A percentile compares a stretch with the other conserved stretches of the same genome.
These are phyloP conservation scores for Tricholomella constricta DNA, from an alignment of 768 basidiomycete species.

Conservation along the genomic window DNA sequence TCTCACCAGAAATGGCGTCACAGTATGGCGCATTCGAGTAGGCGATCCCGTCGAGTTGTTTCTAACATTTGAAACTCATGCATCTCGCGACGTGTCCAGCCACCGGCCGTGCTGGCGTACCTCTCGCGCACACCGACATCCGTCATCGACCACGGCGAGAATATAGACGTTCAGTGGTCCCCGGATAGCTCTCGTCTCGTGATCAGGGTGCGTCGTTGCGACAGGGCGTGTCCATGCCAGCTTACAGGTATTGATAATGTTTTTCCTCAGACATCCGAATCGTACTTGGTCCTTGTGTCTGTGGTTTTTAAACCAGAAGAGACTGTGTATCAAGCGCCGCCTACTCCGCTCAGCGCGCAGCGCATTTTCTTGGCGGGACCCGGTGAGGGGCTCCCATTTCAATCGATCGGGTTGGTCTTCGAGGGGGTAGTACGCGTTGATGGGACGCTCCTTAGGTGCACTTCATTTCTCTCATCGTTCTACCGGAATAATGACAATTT, in stretches of 20 bases:
- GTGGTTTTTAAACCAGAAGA: constrained; percentile 60
- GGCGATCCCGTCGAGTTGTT: constrained; percentile 26
- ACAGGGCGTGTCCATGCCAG: not conserved
- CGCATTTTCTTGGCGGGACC: constrained; percentile 76
- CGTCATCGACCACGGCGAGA: constrained; percentile 82
- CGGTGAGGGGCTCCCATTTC: constrained; percentile 75
- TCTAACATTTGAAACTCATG: constrained; percentile 1
- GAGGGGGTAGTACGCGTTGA: constrained; percentile 84
- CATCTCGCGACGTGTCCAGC: constrained; percentile 41
- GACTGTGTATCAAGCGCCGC: constrained; percentile 54
- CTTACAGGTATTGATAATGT: not conserved
- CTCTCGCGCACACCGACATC: constrained; percentile 78
- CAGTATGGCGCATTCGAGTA: constrained; percentile 84
- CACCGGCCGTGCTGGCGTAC: constrained; percentile 69
- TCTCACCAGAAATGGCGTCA: constrained; percentile 68
- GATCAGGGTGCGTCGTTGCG: constrained; percentile 61
- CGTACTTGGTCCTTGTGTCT: constrained; percentile 75
- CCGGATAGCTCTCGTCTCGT: constrained; percentile 79
- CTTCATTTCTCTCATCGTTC: not conserved
- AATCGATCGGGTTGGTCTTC: constrained; percentile 67
- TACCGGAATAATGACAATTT: not conserved
- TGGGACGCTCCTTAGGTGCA: constrained; percentile 70
- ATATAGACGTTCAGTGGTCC: constrained; percentile 75
- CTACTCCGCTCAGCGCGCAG: constrained; percentile 56
- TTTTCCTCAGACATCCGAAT: constrained; percentile 70